Percentiles rank a stretch among this genome's conserved stretches.
Conservation (phyloP, 163 green algal species). For the Chlamydomonas reinhardtii region DNA sequence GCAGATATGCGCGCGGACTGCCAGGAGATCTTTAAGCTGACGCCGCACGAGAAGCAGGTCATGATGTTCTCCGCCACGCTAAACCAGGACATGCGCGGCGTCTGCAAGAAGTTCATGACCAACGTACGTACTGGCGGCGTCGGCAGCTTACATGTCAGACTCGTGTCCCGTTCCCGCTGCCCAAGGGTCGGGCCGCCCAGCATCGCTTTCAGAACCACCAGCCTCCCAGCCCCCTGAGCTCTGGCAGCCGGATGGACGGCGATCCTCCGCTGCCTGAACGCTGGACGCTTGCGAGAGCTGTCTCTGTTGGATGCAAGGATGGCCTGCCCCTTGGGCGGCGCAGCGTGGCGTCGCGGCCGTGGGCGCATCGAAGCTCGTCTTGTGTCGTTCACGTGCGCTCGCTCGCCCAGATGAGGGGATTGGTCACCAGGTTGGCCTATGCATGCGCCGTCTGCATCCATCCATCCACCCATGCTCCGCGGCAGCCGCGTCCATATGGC, state of each 20-base stretch:
- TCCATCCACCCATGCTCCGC: no score
- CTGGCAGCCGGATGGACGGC: conserved; percentile 30
- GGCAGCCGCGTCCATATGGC: no score
- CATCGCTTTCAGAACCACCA: conserved; percentile 23
- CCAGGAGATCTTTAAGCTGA: conserved; percentile 98
- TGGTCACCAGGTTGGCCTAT: no score
- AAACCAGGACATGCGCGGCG: conserved; percentile 89
- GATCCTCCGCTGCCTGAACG: conserved; percentile 35
- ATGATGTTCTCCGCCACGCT: conserved; percentile 99
- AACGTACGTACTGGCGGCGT: conserved; percentile 76
- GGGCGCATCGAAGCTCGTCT: conserved; percentile 41
- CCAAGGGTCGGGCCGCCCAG: conserved; percentile 35
- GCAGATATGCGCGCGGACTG: conserved; percentile 99
- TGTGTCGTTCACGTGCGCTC: neutral
- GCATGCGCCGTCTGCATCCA: no score
- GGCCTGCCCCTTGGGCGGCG: conserved; percentile 25
- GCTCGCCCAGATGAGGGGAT: no score
- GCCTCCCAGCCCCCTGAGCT: conserved; percentile 28
- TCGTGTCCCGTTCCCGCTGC: conserved; percentile 6
- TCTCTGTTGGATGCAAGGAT: conserved; percentile 45
- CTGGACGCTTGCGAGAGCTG: conserved; percentile 45
- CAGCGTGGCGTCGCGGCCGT: conserved; percentile 6
- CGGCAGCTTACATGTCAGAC: neutral
- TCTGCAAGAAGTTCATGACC: conserved; percentile 99
- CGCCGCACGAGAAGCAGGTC: conserved; percentile 99